These are phyloP conservation scores for Mrakia frigida DNA, from an alignment of 768 basidiomycete species.

Conservation along the genomic window DNA sequence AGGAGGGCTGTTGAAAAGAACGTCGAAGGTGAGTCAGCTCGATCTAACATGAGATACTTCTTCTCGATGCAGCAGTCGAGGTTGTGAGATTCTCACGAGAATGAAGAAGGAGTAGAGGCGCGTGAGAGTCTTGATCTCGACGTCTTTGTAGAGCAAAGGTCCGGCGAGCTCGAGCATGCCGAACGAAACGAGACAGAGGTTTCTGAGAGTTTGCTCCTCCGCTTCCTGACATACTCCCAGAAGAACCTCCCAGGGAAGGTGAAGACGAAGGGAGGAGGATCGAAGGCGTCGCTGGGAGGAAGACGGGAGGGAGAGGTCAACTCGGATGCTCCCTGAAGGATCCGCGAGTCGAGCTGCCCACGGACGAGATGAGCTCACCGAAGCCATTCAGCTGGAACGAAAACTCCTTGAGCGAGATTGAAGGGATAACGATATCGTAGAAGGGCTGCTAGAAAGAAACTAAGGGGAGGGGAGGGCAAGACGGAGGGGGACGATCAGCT, in stretches of 20 bases:
- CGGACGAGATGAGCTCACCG: too few species aligned
- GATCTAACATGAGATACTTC: neutral
- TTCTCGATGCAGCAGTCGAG: neutral
- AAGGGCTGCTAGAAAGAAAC: too few species aligned
- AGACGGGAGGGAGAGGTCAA: neutral
- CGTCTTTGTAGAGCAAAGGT: neutral
- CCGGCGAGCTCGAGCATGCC: slow-evolving; percentile 5
- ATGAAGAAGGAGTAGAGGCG: neutral
- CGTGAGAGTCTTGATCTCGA: neutral
- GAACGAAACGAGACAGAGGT: neutral
- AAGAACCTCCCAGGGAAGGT: neutral
- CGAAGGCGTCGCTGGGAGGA: neutral
- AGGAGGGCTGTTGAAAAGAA: neutral
- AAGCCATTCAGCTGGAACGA: too few species aligned
- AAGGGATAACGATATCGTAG: too few species aligned
- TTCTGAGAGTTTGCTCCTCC: neutral
- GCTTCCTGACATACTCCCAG: neutral
- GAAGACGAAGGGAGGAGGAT: neutral
- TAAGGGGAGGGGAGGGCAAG: too few species aligned
- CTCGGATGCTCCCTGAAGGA: too few species aligned
- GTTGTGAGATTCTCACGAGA: neutral
- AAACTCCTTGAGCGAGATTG: too few species aligned
- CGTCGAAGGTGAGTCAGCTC: too few species aligned
- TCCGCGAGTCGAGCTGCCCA: too few species aligned
- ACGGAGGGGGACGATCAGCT: too few species aligned